Conservation (phyloP, 192 early-diverging fungal genomes). For the Kickxella alabastrina region DNA sequence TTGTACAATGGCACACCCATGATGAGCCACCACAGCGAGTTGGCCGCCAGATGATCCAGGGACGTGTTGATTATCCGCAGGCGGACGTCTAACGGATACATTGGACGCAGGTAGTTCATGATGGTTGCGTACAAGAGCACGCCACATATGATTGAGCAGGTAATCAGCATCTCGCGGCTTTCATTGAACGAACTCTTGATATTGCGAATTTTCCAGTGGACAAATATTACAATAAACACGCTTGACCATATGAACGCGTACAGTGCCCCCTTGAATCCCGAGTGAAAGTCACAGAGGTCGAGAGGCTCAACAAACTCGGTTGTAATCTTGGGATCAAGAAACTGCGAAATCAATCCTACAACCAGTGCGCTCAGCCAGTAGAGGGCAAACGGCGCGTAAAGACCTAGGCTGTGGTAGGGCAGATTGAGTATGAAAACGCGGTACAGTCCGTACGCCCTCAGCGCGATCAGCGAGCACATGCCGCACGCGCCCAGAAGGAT, state of each 20-base stretch:
- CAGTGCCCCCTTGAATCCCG: constrained; percentile 21
- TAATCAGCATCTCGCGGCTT: constrained; percentile 24
- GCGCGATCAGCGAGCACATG: constrained; percentile 24
- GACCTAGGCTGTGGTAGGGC: constrained; percentile 30
- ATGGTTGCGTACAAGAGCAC: constrained; percentile 28
- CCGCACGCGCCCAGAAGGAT: constrained; percentile 29
- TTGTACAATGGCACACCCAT: constrained; percentile 35
- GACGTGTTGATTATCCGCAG: constrained; percentile 24
- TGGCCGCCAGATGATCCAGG: constrained; percentile 31
- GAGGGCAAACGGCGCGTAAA: constrained; percentile 24
- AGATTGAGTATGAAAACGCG: constrained; percentile 26
- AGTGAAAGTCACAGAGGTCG: constrained; percentile 29
- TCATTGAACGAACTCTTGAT: constrained; percentile 53
- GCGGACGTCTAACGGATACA: constrained; percentile 7
- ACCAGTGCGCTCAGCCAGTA: constrained; percentile 9
- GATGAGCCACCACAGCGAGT: constrained; percentile 37
- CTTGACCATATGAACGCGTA: constrained; percentile 39
- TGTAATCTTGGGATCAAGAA: constrained; percentile 2
- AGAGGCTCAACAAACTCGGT: constrained; percentile 11
- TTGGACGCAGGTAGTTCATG: constrained; percentile 29
- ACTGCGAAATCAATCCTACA: constrained; percentile 29
- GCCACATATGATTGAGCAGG: constrained; percentile 20
- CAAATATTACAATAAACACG: constrained; percentile 15
- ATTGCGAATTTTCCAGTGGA: constrained; percentile 41
- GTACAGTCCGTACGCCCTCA: constrained; percentile 27